A percentile compares a stretch with the other conserved stretches of the same genome.
Conservation (phyloP, 306 rosid genomes). For the Sphenostylis stenocarpa region DNA sequence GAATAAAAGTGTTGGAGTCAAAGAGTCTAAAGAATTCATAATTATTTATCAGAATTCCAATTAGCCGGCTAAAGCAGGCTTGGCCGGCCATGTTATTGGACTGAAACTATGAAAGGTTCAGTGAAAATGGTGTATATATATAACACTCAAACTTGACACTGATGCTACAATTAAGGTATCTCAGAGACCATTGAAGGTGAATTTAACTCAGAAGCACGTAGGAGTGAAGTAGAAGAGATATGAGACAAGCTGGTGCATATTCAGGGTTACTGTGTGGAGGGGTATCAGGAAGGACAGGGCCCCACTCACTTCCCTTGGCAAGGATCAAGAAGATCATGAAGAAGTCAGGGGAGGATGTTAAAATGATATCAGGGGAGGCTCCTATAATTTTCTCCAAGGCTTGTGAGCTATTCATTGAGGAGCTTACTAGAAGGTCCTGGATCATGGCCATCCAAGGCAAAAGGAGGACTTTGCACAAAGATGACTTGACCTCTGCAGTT, state of each 20-base stretch:
- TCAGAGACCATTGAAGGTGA: background rate
- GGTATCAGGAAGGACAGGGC: constrained; percentile 51
- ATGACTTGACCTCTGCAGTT: constrained; percentile 68
- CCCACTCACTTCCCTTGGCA: constrained; percentile 68
- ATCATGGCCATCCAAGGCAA: constrained; percentile 56
- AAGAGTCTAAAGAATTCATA: background rate
- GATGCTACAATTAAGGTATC: background rate
- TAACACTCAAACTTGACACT: constrained; percentile 20
- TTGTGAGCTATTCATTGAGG: constrained; percentile 72
- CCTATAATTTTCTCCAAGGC: constrained; percentile 76
- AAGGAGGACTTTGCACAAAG: constrained; percentile 66
- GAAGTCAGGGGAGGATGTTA: constrained; percentile 61
- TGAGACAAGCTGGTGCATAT: constrained; percentile 79
- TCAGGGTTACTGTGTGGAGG: constrained; percentile 55
- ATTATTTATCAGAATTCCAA: background rate
- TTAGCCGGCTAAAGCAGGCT: constrained; percentile 45
- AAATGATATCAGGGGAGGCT: constrained; percentile 80
- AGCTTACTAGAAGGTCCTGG: constrained; percentile 72
- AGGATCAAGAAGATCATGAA: constrained; percentile 88
- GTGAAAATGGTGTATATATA: constrained; percentile 21
- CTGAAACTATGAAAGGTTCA: constrained; percentile 17
- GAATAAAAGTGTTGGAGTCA: background rate
- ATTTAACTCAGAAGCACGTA: background rate
- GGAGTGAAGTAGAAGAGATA: background rate
- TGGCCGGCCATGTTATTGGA: constrained; percentile 30